Evolutionary conservation across 345 rosid genomes (phyloP).

Genomic region (Bruguiera sexangula): DNA sequence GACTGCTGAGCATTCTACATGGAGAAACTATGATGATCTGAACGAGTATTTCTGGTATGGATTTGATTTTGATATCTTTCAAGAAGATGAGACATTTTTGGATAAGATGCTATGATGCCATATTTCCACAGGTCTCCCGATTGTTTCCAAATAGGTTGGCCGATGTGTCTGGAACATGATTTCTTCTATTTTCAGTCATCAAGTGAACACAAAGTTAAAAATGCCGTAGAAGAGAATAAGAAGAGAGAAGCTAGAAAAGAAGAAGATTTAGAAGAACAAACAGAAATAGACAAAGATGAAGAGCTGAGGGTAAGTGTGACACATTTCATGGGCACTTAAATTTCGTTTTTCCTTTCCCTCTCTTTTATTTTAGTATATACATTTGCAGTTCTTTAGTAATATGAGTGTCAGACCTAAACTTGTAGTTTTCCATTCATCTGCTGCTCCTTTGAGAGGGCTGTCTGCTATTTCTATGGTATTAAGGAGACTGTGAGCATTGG

Average conservation of each 20-base stretch:
- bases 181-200: conserved; percentile 47
- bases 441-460: conserved; percentile 22
- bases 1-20: conserved; percentile 75
- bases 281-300: conserved; percentile 13
- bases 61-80: conserved; percentile 10
- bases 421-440: conserved; percentile 15
- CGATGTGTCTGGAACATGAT: conserved; percentile 66
- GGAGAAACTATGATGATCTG: conserved; percentile 99
- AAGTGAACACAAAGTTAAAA: conserved; percentile 29
- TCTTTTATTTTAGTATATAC: neutral
- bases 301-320: conserved; percentile 42
- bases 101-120: conserved; percentile 12
- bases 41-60: conserved; percentile 90
- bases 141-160: conserved; percentile 93
- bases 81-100: conserved; percentile 9
- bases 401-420: conserved; percentile 2
- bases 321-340: neutral
- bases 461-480: conserved; percentile 33
- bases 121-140: conserved; percentile 65
- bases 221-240: conserved; percentile 26
- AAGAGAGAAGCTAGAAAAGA: conserved; percentile 44
- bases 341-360: neutral
- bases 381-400: neutral
- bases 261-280: conserved; percentile 41
- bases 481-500: conserved; percentile 26